A percentile compares a stretch with the other conserved stretches of the same genome.
Conservation (phyloP, 208 protist species). For the Leishmania mexicana region DNA sequence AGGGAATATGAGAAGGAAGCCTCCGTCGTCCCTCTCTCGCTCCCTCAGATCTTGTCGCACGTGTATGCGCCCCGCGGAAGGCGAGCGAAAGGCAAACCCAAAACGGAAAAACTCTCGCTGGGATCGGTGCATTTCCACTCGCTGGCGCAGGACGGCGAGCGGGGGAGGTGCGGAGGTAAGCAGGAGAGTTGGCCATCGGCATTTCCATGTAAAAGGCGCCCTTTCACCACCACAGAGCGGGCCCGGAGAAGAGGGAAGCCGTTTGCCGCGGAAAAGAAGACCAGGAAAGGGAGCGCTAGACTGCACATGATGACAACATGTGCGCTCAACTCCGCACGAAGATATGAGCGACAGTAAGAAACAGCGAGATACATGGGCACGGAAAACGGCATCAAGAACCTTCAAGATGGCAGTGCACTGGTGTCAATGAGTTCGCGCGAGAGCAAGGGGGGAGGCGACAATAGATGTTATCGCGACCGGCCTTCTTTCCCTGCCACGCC, state of each 20-base stretch:
- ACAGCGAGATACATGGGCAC: background rate
- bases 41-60: too few species aligned
- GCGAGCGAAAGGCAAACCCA: too few species aligned
- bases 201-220: background rate
- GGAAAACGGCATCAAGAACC: background rate
- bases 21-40: too few species aligned
- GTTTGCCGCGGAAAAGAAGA: background rate
- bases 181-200: background rate
- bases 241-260: background rate
- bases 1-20: too few species aligned
- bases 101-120: background rate
- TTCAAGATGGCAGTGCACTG: background rate
- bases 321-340: background rate
- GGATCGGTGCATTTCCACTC: background rate
- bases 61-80: too few species aligned
- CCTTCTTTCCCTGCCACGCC: background rate
- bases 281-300: background rate
- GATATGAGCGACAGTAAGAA: background rate
- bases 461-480: background rate
- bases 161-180: background rate
- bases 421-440: background rate
- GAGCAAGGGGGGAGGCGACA: background rate
- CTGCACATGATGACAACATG: background rate
- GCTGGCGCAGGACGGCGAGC: background rate
- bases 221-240: background rate